These are phyloP conservation scores for Dicorynia guianensis DNA, from an alignment of 306 rosid genomes.

Conservation along the genomic window DNA sequence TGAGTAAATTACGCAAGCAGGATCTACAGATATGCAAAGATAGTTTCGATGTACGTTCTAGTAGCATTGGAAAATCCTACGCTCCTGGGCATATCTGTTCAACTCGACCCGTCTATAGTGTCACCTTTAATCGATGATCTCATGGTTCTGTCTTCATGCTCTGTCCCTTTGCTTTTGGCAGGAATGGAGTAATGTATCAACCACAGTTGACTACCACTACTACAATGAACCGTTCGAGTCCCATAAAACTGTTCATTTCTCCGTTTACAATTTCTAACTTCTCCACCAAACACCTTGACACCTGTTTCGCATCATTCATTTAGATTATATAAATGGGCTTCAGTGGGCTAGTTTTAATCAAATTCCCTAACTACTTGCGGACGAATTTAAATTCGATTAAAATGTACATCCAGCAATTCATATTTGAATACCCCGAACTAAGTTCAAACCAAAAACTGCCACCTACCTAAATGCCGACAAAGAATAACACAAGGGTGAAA, in stretches of 20 bases:
- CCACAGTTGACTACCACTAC: too few species aligned
- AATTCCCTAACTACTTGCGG: not conserved
- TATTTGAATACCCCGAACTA: too few species aligned
- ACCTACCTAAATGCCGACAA: too few species aligned
- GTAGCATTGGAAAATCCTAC: slow-evolving; percentile 47
- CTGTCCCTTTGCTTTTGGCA: not conserved
- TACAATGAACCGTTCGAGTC: too few species aligned
- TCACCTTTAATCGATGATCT: not conserved
- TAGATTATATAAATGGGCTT: too few species aligned
- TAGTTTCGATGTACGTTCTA: slow-evolving; percentile 40
- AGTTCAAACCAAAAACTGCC: too few species aligned
- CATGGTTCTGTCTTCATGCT: not conserved
- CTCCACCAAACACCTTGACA: too few species aligned
- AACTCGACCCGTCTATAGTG: not conserved
- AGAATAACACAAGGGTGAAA: too few species aligned
- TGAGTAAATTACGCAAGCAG: not conserved
- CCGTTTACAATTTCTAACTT: too few species aligned
- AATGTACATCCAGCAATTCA: not conserved
- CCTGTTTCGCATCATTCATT: too few species aligned
- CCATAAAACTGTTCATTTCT: too few species aligned
- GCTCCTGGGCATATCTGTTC: not conserved
- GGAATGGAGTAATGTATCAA: not conserved
- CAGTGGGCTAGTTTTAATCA: too few species aligned
- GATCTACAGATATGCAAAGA: slow-evolving; percentile 25
- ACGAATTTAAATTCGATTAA: not conserved